phyloP scores from a whole-genome alignment of 2,329 filamentous ascomycete genomes.

The Aschersonia sp. region DNA sequence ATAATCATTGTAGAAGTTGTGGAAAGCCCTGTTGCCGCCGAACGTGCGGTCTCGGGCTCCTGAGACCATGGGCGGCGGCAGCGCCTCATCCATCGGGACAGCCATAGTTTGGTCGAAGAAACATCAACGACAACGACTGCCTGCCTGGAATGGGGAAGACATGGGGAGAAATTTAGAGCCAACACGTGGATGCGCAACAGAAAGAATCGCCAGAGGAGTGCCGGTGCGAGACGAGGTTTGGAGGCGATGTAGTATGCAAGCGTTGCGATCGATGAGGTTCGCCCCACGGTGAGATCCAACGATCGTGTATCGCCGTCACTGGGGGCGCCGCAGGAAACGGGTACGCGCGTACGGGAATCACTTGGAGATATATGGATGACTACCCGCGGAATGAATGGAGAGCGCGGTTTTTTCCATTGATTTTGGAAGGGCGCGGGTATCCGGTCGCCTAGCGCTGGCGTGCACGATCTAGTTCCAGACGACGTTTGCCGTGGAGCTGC shows the following conservation, averaged over 20 bases:
- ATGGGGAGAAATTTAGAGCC: conserved; percentile 7
- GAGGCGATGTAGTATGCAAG: no score
- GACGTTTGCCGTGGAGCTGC: background rate
- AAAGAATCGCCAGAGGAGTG: no score
- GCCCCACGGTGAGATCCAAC: no score
- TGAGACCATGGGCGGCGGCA: conserved; percentile 25
- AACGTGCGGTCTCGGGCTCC: conserved; percentile 26
- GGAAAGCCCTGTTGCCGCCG: conserved; percentile 55
- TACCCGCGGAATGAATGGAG: no score
- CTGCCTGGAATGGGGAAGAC: conserved; percentile 9
- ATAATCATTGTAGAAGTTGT: conserved; percentile 61
- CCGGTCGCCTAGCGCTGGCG: background rate
- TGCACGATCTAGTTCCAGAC: background rate
- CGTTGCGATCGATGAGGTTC: no score
- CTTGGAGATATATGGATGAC: no score
- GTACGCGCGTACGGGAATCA: no score
- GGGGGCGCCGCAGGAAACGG: no score
- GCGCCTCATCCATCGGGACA: conserved; percentile 20
- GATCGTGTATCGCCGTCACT: no score
- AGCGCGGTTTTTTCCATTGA: background rate
- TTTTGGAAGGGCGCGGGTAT: background rate
- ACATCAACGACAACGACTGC: conserved; percentile 5
- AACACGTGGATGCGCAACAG: background rate
- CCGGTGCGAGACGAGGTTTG: no score
- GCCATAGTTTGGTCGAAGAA: conserved; percentile 12